Evolutionary conservation across 1,284 basidiomycete species (phyloP).

Genomic region (Rhizoctonia solani): DNA sequence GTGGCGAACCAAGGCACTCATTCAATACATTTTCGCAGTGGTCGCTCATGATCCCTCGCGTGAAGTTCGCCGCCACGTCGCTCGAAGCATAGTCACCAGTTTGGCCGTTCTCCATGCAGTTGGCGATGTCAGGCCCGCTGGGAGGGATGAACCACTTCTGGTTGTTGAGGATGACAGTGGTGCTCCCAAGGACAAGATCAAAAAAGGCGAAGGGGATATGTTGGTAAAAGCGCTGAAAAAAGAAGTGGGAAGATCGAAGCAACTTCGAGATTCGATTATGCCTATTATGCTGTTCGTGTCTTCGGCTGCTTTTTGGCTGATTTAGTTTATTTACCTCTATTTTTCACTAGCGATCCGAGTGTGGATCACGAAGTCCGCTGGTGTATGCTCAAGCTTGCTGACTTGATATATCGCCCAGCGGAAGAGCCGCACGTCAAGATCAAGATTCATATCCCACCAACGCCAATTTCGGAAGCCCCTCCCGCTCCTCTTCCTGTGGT

Average conservation of each 20-base stretch:
- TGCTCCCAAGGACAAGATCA: slow-evolving; percentile 69
- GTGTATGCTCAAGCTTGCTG: slow-evolving; percentile 90
- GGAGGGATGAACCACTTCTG: slow-evolving; percentile 74
- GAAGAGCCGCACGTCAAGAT: slow-evolving; percentile 87
- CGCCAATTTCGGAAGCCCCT: slow-evolving; percentile 62
- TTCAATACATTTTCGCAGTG: slow-evolving; percentile 89
- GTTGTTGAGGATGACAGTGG: slow-evolving; percentile 84
- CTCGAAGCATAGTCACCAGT: slow-evolving; percentile 83
- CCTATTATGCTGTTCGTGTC: slow-evolving; percentile 73
- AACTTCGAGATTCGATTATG: slow-evolving; percentile 77
- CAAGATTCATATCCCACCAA: slow-evolving; percentile 80
- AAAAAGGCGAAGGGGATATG: slow-evolving; percentile 77
- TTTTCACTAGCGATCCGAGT: slow-evolving; percentile 59
- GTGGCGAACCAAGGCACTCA: slow-evolving; percentile 75
- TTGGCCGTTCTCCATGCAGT: slow-evolving; percentile 85
- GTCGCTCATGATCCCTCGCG: slow-evolving; percentile 86
- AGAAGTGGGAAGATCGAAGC: slow-evolving; percentile 83
- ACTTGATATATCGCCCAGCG: slow-evolving; percentile 81
- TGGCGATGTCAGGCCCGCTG: slow-evolving; percentile 80
- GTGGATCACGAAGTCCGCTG: slow-evolving; percentile 88
- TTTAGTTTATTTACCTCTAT: slow-evolving; percentile 4
- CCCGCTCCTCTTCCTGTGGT: slow-evolving; percentile 10
- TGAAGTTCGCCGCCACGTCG: slow-evolving; percentile 81
- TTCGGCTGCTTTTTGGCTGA: slow-evolving; percentile 31
- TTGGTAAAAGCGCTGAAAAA: slow-evolving; percentile 82